Evolutionary conservation across 805 yeast species (phyloP).

Genomic region (Danielozyma ontarioensis): DNA sequence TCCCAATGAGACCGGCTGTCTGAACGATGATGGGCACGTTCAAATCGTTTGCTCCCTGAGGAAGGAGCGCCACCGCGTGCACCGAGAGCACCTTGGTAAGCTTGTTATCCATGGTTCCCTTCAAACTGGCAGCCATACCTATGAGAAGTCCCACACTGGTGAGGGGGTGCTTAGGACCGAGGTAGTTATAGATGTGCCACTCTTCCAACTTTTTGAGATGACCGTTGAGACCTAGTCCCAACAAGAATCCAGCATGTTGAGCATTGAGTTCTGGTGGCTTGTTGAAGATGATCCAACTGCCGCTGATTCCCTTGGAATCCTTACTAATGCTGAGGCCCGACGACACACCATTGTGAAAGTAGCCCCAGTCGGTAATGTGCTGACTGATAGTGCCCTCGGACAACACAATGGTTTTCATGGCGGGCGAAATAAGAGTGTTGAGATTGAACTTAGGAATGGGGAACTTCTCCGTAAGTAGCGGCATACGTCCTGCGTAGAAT

Average conservation of each 20-base stretch:
- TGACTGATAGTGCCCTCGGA: conserved; percentile 51
- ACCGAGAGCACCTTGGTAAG: conserved; percentile 88
- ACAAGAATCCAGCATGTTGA: conserved; percentile 91
- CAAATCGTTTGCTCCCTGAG: conserved; percentile 84
- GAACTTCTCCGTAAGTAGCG: conserved; percentile 80
- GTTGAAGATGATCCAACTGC: conserved; percentile 89
- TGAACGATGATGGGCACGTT: conserved; percentile 82
- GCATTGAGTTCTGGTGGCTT: conserved; percentile 67
- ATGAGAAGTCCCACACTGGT: conserved; percentile 83
- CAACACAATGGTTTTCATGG: conserved; percentile 55
- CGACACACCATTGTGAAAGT: conserved; percentile 88
- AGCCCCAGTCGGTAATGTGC: conserved; percentile 67
- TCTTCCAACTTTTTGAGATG: conserved; percentile 80
- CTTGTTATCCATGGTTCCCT: conserved; percentile 79
- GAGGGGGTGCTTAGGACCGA: conserved; percentile 81
- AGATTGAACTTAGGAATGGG: conserved; percentile 74
- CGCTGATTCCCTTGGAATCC: conserved; percentile 64
- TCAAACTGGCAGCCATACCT: conserved; percentile 88
- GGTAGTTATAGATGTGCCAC: conserved; percentile 92
- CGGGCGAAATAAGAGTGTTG: conserved; percentile 59
- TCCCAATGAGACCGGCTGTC: conserved; percentile 85
- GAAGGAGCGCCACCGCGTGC: conserved; percentile 86
- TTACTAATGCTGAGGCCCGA: conserved; percentile 74
- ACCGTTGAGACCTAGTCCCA: conserved; percentile 90
- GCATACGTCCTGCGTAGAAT: conserved; percentile 61